A percentile compares a stretch with the other conserved stretches of the same genome.
phyloP scores from a whole-genome alignment of 768 basidiomycete species.

The Naganishia kalamii region DNA sequence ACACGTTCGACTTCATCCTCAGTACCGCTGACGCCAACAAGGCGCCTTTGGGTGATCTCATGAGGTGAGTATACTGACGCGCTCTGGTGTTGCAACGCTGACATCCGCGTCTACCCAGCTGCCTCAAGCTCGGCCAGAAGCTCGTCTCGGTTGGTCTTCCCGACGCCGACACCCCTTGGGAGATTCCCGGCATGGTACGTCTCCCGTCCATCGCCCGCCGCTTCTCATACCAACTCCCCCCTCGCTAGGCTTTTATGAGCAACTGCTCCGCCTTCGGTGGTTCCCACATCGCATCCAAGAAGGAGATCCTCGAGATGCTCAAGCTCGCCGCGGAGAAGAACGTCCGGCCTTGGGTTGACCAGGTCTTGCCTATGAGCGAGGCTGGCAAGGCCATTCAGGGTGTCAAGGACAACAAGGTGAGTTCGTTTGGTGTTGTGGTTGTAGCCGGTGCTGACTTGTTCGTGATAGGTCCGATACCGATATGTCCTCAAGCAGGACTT shows the following conservation, averaged over 20 bases:
- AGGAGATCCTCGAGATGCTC: constrained; percentile 53
- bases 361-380: constrained; percentile 52
- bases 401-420: constrained; percentile 50
- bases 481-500: constrained; percentile 52
- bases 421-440: not conserved
- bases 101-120: not conserved
- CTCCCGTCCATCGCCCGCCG: not conserved
- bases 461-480: constrained; percentile 52
- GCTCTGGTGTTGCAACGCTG: not conserved
- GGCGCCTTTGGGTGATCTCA: constrained; percentile 52
- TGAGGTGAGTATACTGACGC: constrained; percentile 34
- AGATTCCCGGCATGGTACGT: constrained; percentile 15
- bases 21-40: constrained; percentile 49
- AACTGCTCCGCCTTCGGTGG: constrained; percentile 4
- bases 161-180: constrained; percentile 39
- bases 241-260: not conserved
- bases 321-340: constrained; percentile 56
- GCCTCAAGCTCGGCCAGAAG: constrained; percentile 50
- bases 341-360: constrained; percentile 52
- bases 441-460: not conserved
- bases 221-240: not conserved
- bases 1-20: constrained; percentile 47
- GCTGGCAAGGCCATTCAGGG: constrained; percentile 52
- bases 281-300: constrained; percentile 17
- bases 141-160: constrained; percentile 57